Conservation (phyloP, 2,329 filamentous ascomycete genomes). For the Botrytis medusae region DNA sequence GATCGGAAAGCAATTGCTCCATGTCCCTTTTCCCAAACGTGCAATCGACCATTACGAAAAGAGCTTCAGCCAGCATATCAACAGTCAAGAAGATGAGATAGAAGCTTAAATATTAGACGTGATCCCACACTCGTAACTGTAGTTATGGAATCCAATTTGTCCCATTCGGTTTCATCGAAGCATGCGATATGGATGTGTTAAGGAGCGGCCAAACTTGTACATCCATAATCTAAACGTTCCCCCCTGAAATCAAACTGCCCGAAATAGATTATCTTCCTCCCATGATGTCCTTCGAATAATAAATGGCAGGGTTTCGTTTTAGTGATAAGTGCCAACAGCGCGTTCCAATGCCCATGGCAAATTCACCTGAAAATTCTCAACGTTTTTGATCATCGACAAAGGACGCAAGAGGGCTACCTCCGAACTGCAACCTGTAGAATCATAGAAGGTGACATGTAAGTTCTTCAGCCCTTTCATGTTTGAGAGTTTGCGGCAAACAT, state of each 20-base stretch:
- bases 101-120: not conserved
- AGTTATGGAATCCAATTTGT: rapidly evolving
- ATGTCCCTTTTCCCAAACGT: not conserved
- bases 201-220: not conserved
- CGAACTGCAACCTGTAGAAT: not conserved
- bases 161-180: not conserved
- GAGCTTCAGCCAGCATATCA: not conserved
- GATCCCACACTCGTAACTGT: not conserved
- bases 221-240: not conserved
- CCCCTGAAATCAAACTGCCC: not conserved
- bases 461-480: not conserved
- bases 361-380: not conserved
- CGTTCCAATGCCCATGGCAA: not conserved
- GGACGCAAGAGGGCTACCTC: not conserved
- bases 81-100: not conserved
- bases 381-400: not conserved
- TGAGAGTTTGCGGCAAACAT: not conserved
- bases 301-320: not conserved
- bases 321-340: not conserved
- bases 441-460: not conserved
- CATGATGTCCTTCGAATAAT: not conserved
- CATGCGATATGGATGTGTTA: not conserved
- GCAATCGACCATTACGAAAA: not conserved
- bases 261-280: not conserved
- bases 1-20: not conserved